A percentile compares a stretch with the other conserved stretches of the same genome.
These are phyloP conservation scores for Picochlorum sp. DNA, from an alignment of 139 green algal genomes.

Conservation along the genomic window DNA sequence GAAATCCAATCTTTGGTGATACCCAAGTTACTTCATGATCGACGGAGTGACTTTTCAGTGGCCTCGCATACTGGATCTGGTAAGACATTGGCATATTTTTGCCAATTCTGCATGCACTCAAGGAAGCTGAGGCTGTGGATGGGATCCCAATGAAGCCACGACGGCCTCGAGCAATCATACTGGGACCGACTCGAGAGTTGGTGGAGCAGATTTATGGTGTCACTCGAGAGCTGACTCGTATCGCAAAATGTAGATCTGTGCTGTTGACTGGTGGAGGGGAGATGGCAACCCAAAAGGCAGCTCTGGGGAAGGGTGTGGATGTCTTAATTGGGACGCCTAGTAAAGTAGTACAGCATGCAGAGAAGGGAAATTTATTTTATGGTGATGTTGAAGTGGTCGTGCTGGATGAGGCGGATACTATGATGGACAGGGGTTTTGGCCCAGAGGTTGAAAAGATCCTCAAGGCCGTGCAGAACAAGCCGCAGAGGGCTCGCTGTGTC, in stretches of 20 bases:
- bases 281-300: conserved; percentile 39
- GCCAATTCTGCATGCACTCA: conserved; percentile 68
- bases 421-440: conserved; percentile 70
- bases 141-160: conserved; percentile 40
- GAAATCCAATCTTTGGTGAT: conserved; percentile 79
- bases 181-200: conserved; percentile 84
- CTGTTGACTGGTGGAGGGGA: conserved; percentile 35
- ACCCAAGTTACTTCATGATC: conserved; percentile 47
- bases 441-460: conserved; percentile 64
- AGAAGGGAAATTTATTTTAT: conserved; percentile 69
- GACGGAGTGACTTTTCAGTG: conserved; percentile 55
- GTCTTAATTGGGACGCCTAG: conserved; percentile 81
- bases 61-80: conserved; percentile 89
- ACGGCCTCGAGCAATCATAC: conserved; percentile 69
- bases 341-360: conserved; percentile 67
- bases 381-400: conserved; percentile 74
- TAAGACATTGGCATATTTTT: conserved; percentile 95
- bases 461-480: conserved; percentile 45
- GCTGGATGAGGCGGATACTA: conserved; percentile 96
- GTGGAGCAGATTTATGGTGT: conserved; percentile 81
- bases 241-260: conserved; percentile 66
- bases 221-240: conserved; percentile 74
- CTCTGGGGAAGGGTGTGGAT: conserved; percentile 63
- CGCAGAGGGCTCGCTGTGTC: conserved; percentile 48
- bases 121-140: conserved; percentile 44